Evolutionary conservation across 192 early-diverging fungal genomes (phyloP).

Genomic region (Linnemannia elongata): DNA sequence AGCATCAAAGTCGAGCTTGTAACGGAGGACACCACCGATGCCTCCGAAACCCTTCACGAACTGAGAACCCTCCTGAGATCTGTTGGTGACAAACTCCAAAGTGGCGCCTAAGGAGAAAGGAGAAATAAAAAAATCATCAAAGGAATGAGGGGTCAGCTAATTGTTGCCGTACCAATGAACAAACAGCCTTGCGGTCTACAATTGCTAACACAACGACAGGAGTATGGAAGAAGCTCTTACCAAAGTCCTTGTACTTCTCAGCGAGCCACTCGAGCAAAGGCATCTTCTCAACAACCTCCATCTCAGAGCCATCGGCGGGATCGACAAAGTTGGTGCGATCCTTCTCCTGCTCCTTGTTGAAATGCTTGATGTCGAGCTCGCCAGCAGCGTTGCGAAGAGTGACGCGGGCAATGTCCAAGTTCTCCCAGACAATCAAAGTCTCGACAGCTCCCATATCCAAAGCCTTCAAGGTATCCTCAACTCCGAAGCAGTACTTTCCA

Average conservation of each 20-base stretch:
- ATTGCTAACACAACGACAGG: neutral
- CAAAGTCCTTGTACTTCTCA: constrained; percentile 97
- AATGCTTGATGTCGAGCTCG: constrained; percentile 74
- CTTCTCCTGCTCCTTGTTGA: constrained; percentile 90
- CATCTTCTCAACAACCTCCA: constrained; percentile 86
- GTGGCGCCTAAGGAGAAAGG: constrained; percentile 65
- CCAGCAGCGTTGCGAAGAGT: constrained; percentile 82
- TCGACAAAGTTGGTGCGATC: constrained; percentile 80
- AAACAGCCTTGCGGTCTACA: neutral
- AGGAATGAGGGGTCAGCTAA: neutral
- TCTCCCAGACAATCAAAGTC: constrained; percentile 97
- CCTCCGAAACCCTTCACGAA: constrained; percentile 99
- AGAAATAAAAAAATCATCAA: neutral
- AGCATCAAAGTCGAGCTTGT: constrained; percentile 90
- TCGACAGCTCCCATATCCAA: constrained; percentile 99
- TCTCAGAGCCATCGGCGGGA: constrained; percentile 75
- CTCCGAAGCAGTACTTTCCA: constrained; percentile 96
- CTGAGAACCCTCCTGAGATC: constrained; percentile 95
- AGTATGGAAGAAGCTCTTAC: constrained; percentile 26
- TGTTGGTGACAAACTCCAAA: constrained; percentile 97
- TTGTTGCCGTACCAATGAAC: neutral
- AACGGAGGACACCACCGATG: constrained; percentile 95
- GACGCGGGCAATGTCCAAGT: constrained; percentile 85
- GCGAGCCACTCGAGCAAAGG: constrained; percentile 97
- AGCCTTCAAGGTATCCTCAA: constrained; percentile 96